Conservation (phyloP, 257 asterid species). For the Ligustrum vulgare region DNA sequence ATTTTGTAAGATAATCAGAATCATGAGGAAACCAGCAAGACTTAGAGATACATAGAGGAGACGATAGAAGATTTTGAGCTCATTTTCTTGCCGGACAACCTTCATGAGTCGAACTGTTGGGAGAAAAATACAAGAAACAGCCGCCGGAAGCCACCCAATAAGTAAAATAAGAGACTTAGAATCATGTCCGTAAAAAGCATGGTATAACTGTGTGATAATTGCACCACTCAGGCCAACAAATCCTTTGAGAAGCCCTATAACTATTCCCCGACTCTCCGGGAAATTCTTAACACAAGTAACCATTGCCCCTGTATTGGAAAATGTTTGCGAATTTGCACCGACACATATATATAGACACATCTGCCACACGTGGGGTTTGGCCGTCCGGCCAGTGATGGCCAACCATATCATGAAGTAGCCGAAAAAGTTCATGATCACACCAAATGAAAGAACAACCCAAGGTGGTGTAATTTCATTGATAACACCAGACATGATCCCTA, state of each 20-base stretch:
- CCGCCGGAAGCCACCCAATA: slow-evolving; percentile 66
- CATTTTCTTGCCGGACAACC: slow-evolving; percentile 35
- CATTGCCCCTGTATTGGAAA: slow-evolving; percentile 57
- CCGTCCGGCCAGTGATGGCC: slow-evolving; percentile 36
- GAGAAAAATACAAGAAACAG: slow-evolving; percentile 44
- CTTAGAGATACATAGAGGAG: slow-evolving; percentile 41
- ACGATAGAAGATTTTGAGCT: slow-evolving; percentile 43
- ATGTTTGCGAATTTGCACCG: slow-evolving; percentile 65
- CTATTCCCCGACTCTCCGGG: slow-evolving; percentile 60
- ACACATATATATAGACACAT: slow-evolving; percentile 60
- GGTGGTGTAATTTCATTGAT: slow-evolving; percentile 62
- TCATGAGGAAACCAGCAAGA: slow-evolving; percentile 50
- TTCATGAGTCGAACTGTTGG: slow-evolving; percentile 41
- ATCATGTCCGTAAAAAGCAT: slow-evolving; percentile 46
- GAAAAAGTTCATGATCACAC: slow-evolving; percentile 51
- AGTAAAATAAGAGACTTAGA: slow-evolving; percentile 44
- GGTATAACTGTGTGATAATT: slow-evolving; percentile 54
- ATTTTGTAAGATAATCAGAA: slow-evolving; percentile 42
- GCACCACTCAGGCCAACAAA: slow-evolving; percentile 69
- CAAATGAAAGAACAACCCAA: slow-evolving; percentile 56
- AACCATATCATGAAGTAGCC: slow-evolving; percentile 82
- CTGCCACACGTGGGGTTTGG: slow-evolving; percentile 56
- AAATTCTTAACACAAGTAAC: slow-evolving; percentile 68
- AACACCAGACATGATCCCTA: slow-evolving; percentile 55
- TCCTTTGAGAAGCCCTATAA: slow-evolving; percentile 54